A percentile compares a stretch with the other conserved stretches of the same genome.
Evolutionary conservation across 495 filamentous ascomycete genomes (phyloP).

Genomic region (Thermothielavioides terrestris): DNA sequence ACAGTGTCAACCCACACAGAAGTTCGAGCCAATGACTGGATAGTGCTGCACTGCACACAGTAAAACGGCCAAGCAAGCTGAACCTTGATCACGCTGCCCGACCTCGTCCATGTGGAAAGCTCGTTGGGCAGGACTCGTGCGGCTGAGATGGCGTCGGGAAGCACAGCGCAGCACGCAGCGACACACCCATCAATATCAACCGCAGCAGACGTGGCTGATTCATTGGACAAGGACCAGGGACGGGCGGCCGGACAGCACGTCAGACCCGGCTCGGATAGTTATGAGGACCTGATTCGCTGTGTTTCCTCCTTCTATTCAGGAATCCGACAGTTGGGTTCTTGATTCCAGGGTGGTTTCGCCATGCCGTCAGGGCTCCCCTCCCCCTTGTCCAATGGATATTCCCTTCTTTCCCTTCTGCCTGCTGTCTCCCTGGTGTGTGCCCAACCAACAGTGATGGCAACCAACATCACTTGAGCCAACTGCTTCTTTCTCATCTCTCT

Average conservation of each 20-base stretch:
- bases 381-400: background rate
- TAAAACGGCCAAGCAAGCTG: background rate
- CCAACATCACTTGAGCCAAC: no score
- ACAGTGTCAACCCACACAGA: no score
- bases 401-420: background rate
- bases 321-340: background rate
- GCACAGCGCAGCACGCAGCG: background rate
- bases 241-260: background rate
- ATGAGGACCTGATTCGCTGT: background rate
- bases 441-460: no score
- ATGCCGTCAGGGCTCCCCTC: background rate
- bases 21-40: no score
- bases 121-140: background rate
- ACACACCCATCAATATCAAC: background rate
- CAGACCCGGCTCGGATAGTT: background rate
- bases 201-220: background rate
- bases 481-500: no score
- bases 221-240: background rate
- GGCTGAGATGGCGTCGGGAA: background rate
- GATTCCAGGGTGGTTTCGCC: constrained; percentile 5
- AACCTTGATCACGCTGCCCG: no score
- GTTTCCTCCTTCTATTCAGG: background rate
- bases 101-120: background rate
- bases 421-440: no score
- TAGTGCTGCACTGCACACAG: no score